Percentiles rank a stretch among this genome's conserved stretches.
These are phyloP conservation scores for Xerocomellus intermedius DNA, from an alignment of 768 basidiomycete genomes.

Conservation along the genomic window DNA sequence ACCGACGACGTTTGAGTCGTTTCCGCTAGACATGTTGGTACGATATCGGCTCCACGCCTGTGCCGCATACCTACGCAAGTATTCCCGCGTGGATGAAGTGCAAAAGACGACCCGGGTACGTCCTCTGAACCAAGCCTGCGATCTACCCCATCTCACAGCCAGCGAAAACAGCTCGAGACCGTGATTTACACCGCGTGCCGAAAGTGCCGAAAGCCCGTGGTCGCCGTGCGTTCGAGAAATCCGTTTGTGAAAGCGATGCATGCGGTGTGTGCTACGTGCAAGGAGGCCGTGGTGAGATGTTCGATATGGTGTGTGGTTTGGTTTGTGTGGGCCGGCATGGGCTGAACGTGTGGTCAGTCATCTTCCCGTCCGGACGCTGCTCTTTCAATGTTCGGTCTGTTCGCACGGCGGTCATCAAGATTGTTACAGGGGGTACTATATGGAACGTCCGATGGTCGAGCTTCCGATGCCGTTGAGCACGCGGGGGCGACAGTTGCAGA, in stretches of 20 bases:
- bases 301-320: slow-evolving; percentile 63
- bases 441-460: slow-evolving; percentile 54
- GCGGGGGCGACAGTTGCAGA: slow-evolving; percentile 25
- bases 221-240: slow-evolving; percentile 37
- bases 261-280: slow-evolving; percentile 60
- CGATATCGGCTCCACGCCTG: slow-evolving; percentile 60
- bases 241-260: slow-evolving; percentile 41
- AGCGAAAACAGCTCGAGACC: slow-evolving; percentile 57
- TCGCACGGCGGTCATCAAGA: slow-evolving; percentile 79
- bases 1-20: neutral
- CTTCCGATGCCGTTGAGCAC: slow-evolving; percentile 23
- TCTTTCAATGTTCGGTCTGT: slow-evolving; percentile 76
- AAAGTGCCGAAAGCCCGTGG: slow-evolving; percentile 61
- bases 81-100: slow-evolving; percentile 50
- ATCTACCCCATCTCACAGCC: neutral
- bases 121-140: neutral
- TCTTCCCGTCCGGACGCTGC: slow-evolving; percentile 66
- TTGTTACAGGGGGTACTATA: slow-evolving; percentile 72
- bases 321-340: neutral
- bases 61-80: slow-evolving; percentile 77
- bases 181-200: slow-evolving; percentile 69
- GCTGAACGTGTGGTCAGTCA: slow-evolving; percentile 46
- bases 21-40: slow-evolving; percentile 54
- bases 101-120: slow-evolving; percentile 53
- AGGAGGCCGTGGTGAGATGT: slow-evolving; percentile 47